A percentile compares a stretch with the other conserved stretches of the same genome.
phyloP scores from a whole-genome alignment of 305 asterid species.

The Fraxinus latifolia region DNA sequence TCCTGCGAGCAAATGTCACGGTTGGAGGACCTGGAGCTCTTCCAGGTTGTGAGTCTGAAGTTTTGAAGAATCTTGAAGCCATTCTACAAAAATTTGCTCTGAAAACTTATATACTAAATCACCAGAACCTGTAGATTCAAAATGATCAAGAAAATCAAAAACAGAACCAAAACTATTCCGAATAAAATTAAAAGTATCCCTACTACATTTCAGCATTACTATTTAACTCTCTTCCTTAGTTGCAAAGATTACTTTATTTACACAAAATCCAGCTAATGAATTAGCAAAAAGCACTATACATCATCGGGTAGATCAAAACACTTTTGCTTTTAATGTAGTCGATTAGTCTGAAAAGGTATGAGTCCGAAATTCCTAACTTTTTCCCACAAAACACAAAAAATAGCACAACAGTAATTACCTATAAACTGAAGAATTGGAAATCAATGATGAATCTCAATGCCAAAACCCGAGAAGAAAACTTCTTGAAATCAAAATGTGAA shows the following conservation, averaged over 20 bases:
- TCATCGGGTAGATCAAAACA: neutral
- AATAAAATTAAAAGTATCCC: neutral
- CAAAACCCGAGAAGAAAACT: conserved; percentile 13
- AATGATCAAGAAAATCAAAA: conserved; percentile 3
- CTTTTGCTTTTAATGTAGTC: neutral
- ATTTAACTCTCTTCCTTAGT: neutral
- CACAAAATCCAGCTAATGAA: neutral
- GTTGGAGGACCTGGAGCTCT: conserved; percentile 38
- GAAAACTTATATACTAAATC: conserved; percentile 24
- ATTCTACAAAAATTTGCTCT: conserved; percentile 31
- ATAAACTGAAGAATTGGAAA: conserved; percentile 18
- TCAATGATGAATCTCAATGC: conserved; percentile 22
- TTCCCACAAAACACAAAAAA: conserved; percentile 6
- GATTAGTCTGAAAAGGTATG: conserved; percentile 24
- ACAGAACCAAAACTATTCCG: neutral
- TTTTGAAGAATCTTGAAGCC: conserved; percentile 64
- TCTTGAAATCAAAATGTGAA: neutral
- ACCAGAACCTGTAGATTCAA: conserved; percentile 43
- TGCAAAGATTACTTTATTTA: conserved; percentile 19
- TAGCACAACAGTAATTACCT: conserved; percentile 29
- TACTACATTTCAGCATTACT: conserved; percentile 7
- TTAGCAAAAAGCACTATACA: neutral
- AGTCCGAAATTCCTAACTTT: conserved; percentile 24
- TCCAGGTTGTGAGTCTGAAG: conserved; percentile 40
- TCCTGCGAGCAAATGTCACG: conserved; percentile 72